A percentile compares a stretch with the other conserved stretches of the same genome.
These are phyloP conservation scores for Penicillium bialowiezense DNA, from an alignment of 495 filamentous ascomycete species.

Conservation along the genomic window DNA sequence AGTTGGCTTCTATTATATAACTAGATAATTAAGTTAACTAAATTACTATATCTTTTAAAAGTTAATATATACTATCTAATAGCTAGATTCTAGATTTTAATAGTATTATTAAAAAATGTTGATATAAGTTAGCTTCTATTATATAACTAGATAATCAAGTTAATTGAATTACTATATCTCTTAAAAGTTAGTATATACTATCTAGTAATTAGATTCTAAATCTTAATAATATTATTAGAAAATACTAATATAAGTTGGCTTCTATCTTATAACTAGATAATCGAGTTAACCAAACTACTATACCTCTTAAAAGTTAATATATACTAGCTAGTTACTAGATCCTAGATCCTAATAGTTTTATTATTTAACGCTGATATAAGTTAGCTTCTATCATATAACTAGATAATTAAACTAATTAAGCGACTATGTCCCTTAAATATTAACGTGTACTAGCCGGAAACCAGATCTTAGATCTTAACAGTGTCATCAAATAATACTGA, in stretches of 20 bases:
- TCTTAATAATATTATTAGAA: conserved; percentile 2
- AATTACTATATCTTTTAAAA: neutral
- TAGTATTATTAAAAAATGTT: conserved; percentile 1
- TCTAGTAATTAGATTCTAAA: conserved; percentile 1
- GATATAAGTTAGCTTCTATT: conserved; percentile 11
- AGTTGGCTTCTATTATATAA: conserved; percentile 7
- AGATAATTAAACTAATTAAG: neutral
- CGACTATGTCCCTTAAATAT: conserved; percentile 5
- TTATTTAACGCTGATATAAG: conserved; percentile 7
- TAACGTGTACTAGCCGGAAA: conserved; percentile 53
- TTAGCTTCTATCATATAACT: conserved; percentile 4
- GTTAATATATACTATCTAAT: neutral
- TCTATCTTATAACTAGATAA: conserved; percentile 21
- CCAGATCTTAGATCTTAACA: conserved; percentile 51
- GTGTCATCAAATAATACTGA: conserved; percentile 8
- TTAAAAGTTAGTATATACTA: neutral
- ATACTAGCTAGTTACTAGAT: conserved; percentile 64
- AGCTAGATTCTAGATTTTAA: conserved; percentile 12
- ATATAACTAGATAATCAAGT: neutral
- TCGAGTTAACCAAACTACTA: conserved; percentile 7
- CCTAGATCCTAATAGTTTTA: conserved; percentile 29
- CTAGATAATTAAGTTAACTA: neutral
- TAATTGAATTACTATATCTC: neutral
- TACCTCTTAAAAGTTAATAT: conserved; percentile 17
- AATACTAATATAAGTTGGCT: conserved; percentile 13